Conservation (phyloP, 1,284 basidiomycete genomes). For the Albatrellus sp. region DNA sequence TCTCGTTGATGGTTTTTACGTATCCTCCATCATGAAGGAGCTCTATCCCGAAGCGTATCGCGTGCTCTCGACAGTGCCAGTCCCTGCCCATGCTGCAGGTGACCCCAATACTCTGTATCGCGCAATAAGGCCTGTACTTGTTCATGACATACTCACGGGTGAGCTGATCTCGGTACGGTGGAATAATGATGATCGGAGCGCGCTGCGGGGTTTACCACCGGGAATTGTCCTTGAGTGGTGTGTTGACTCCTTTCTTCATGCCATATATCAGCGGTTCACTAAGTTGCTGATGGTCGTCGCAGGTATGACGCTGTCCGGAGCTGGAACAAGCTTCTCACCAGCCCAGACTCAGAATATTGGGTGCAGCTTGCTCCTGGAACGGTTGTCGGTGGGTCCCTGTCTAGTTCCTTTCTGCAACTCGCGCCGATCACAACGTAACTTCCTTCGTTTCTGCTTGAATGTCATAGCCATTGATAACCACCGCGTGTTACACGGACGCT, state of each 20-base stretch:
- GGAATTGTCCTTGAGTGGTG: conserved; percentile 62
- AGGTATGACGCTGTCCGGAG: conserved; percentile 77
- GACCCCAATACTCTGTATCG: conserved; percentile 54
- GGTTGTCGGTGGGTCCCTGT: conserved; percentile 53
- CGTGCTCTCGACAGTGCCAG: conserved; percentile 55
- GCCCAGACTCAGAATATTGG: conserved; percentile 85
- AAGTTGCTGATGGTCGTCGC: neutral
- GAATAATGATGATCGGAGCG: conserved; percentile 93
- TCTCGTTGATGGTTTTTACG: conserved; percentile 92
- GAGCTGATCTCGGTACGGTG: conserved; percentile 75
- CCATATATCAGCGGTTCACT: neutral
- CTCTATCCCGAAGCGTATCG: conserved; percentile 66
- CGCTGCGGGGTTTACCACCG: conserved; percentile 49
- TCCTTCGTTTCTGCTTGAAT: conserved; percentile 1
- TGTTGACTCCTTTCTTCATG: conserved; percentile 10
- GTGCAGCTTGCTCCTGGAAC: conserved; percentile 79
- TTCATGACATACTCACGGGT: conserved; percentile 50
- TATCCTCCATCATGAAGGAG: conserved; percentile 68
- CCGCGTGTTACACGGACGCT: conserved; percentile 87
- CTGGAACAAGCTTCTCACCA: conserved; percentile 72
- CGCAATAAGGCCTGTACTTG: conserved; percentile 56
- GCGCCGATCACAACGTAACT: neutral
- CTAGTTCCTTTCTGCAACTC: conserved; percentile 1
- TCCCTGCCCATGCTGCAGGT: conserved; percentile 85
- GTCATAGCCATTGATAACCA: conserved; percentile 82